These are phyloP conservation scores for Kitagawia praeruptora DNA, from an alignment of 129 eudicot genomes.

Conservation along the genomic window DNA sequence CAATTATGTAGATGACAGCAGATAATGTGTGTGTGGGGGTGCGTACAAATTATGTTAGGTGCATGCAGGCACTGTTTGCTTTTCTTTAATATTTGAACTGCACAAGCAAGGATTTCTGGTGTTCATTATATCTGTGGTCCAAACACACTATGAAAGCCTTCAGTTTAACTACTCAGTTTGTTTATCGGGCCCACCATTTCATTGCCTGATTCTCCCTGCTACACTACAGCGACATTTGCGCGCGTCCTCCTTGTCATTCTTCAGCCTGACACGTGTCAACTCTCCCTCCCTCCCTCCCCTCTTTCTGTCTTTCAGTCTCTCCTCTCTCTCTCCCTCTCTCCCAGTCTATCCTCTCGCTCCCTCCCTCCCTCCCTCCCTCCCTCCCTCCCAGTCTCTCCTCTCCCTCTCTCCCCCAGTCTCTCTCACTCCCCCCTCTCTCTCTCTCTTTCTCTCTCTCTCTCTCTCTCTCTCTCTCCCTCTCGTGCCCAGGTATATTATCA, in stretches of 20 bases:
- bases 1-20: background rate
- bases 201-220: background rate
- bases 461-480: background rate
- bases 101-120: background rate
- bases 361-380: background rate
- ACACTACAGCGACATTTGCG: conserved; percentile 36
- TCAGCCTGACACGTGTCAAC: conserved; percentile 32
- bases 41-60: background rate
- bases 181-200: background rate
- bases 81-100: background rate
- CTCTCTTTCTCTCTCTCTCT: conserved; percentile 7
- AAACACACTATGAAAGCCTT: background rate
- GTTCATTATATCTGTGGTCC: conserved; percentile 1
- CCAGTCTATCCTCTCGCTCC: conserved; percentile 4
- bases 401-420: conserved; percentile 2
- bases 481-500: too few relatives aligned
- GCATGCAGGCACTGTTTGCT: conserved; percentile 5
- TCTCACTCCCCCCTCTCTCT: conserved; percentile 1
- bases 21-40: background rate
- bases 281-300: background rate
- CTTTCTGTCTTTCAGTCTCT: background rate
- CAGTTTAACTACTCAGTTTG: background rate
- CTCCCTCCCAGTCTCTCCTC: background rate
- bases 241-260: conserved; percentile 40
- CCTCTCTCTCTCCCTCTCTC: background rate